phyloP scores from a whole-genome alignment of 805 yeast genomes.

The Vanderwaltozyma yarrowii region DNA sequence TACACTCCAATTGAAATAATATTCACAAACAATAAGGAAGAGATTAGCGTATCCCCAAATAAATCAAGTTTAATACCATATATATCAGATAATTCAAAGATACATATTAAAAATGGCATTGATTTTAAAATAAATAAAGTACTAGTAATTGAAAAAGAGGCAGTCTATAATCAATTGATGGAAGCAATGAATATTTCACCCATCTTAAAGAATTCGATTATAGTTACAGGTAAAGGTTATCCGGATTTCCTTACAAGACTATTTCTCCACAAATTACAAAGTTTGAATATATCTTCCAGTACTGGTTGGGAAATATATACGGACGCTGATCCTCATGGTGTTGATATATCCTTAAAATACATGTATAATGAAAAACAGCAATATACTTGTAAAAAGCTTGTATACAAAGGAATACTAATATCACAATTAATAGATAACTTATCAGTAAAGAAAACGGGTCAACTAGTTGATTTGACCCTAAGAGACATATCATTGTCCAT shows the following conservation, averaged over 20 bases:
- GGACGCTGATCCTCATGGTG: slow-evolving; percentile 62
- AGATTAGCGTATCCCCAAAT: not conserved
- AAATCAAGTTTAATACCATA: slow-evolving; percentile 33
- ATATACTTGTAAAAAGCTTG: slow-evolving; percentile 8
- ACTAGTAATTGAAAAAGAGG: slow-evolving; percentile 44
- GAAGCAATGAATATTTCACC: not conserved
- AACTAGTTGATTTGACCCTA: slow-evolving; percentile 3
- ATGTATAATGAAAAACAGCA: slow-evolving; percentile 7
- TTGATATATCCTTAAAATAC: slow-evolving; percentile 44
- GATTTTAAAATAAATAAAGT: slow-evolving; percentile 12
- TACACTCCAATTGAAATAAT: slow-evolving; percentile 13
- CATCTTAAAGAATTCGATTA: slow-evolving; percentile 13
- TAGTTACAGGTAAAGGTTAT: slow-evolving; percentile 61
- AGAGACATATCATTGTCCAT: slow-evolving; percentile 25
- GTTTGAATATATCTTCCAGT: slow-evolving; percentile 8
- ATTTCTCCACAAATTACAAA: slow-evolving; percentile 30
- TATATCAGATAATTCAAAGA: slow-evolving; percentile 16
- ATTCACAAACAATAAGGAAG: not conserved
- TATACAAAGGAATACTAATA: slow-evolving; percentile 17
- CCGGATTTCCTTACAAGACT: slow-evolving; percentile 49
- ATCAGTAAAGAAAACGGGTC: not conserved
- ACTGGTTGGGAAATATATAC: slow-evolving; percentile 37
- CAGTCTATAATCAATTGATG: slow-evolving; percentile 33
- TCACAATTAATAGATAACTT: slow-evolving; percentile 8
- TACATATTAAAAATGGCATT: not conserved